Evolutionary conservation across 2,329 filamentous ascomycete species (phyloP).

Genomic region (Penicillium sp.): DNA sequence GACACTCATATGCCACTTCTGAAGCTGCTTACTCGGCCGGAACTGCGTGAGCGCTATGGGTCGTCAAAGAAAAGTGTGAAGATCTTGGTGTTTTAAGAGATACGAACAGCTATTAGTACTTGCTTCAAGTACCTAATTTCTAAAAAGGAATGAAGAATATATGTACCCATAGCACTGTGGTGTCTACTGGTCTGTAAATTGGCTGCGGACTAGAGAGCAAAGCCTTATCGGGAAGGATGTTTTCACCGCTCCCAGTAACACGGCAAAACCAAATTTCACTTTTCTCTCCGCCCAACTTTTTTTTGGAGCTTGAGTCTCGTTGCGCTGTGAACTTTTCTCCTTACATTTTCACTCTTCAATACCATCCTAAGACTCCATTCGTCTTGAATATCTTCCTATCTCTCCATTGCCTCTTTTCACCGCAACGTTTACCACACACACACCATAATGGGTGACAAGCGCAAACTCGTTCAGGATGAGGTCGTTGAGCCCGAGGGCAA

Average conservation of each 20-base stretch:
- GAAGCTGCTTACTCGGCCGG: conserved; percentile 65
- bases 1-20: conserved; percentile 81
- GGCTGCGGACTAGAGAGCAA: background rate
- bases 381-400: background rate
- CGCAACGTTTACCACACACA: background rate
- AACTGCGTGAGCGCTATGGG: conserved; percentile 67
- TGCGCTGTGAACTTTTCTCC: conserved; percentile 3
- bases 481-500: conserved; percentile 30
- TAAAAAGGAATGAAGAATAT: too few species aligned
- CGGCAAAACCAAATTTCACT: conserved; percentile 33
- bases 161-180: background rate
- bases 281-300: conserved; percentile 24
- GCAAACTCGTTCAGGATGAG: conserved; percentile 38
- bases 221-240: background rate
- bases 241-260: conserved; percentile 25
- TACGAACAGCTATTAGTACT: background rate
- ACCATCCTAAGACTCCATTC: background rate
- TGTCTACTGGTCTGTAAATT: background rate
- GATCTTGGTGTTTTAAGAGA: conserved; percentile 48
- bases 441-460: conserved; percentile 38
- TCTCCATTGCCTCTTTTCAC: background rate
- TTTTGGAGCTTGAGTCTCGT: conserved; percentile 21
- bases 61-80: conserved; percentile 52
- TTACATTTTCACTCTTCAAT: background rate
- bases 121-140: background rate